Conservation (phyloP, 768 basidiomycete species). For the Naematelia encephala region DNA sequence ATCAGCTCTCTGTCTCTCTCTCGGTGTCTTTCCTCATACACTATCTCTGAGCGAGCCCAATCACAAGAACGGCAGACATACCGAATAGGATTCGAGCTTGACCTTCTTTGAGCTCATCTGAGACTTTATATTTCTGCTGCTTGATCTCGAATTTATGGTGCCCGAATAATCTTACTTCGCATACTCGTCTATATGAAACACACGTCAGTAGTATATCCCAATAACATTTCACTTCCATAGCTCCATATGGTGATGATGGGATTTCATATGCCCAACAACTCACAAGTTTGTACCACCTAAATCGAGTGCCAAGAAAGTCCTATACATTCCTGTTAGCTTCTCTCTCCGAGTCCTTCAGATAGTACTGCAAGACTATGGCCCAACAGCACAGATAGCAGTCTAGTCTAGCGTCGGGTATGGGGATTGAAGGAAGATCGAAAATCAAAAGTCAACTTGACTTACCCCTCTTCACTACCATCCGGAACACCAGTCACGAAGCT, state of each 20-base stretch:
- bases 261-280: too few species aligned
- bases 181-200: slow-evolving; percentile 93
- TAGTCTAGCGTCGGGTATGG: too few species aligned
- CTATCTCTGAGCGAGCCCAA: too few species aligned
- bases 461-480: slow-evolving; percentile 91
- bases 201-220: too few species aligned
- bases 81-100: slow-evolving; percentile 84
- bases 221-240: too few species aligned
- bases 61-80: slow-evolving; percentile 49
- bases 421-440: background rate
- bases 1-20: too few species aligned
- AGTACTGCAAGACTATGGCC: too few species aligned
- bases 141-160: slow-evolving; percentile 82
- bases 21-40: too few species aligned
- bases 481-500: slow-evolving; percentile 95
- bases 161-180: slow-evolving; percentile 86
- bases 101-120: slow-evolving; percentile 86
- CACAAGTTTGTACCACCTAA: slow-evolving; percentile 97
- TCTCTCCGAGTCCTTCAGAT: too few species aligned
- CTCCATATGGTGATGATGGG: too few species aligned
- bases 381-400: too few species aligned
- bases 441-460: slow-evolving; percentile 37
- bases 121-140: slow-evolving; percentile 96
- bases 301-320: slow-evolving; percentile 93
- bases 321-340: slow-evolving; percentile 46